These are phyloP conservation scores for Wickerhamomyces ciferrii DNA, from an alignment of 805 yeast genomes.

Conservation along the genomic window DNA sequence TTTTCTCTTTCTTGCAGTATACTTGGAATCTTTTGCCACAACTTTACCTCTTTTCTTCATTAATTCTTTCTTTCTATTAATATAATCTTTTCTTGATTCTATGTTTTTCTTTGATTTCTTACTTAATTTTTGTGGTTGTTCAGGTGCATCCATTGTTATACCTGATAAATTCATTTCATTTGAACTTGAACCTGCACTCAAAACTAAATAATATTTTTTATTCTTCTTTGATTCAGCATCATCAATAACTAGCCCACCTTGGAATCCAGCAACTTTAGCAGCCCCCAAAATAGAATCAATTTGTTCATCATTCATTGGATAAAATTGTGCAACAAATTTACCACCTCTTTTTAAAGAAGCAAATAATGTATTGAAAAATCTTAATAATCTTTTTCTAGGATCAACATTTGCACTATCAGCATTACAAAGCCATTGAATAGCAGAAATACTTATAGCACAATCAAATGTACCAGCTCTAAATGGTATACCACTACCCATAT, in stretches of 20 bases:
- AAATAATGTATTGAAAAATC: slow-evolving; percentile 85
- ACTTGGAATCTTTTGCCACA: slow-evolving; percentile 88
- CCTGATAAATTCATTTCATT: slow-evolving; percentile 73
- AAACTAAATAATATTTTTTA: slow-evolving; percentile 83
- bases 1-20: slow-evolving; percentile 81
- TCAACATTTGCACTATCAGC: slow-evolving; percentile 82
- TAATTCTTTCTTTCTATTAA: slow-evolving; percentile 86
- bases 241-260: slow-evolving; percentile 92
- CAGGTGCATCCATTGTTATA: slow-evolving; percentile 71
- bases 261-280: slow-evolving; percentile 93
- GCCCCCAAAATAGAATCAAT: slow-evolving; percentile 70
- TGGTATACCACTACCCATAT: slow-evolving; percentile 92
- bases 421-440: slow-evolving; percentile 96
- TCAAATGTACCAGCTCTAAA: slow-evolving; percentile 96
- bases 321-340: slow-evolving; percentile 94
- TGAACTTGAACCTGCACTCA: slow-evolving; percentile 81
- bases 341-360: slow-evolving; percentile 90
- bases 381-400: slow-evolving; percentile 74
- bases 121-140: slow-evolving; percentile 32
- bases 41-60: slow-evolving; percentile 87
- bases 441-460: slow-evolving; percentile 92
- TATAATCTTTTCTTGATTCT: slow-evolving; percentile 78
- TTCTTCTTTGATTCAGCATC: slow-evolving; percentile 91
- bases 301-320: slow-evolving; percentile 88
- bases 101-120: slow-evolving; percentile 34